Evolutionary conservation across 352 stramenopile genomes (phyloP).

Genomic region (Pythium guiyangense): DNA sequence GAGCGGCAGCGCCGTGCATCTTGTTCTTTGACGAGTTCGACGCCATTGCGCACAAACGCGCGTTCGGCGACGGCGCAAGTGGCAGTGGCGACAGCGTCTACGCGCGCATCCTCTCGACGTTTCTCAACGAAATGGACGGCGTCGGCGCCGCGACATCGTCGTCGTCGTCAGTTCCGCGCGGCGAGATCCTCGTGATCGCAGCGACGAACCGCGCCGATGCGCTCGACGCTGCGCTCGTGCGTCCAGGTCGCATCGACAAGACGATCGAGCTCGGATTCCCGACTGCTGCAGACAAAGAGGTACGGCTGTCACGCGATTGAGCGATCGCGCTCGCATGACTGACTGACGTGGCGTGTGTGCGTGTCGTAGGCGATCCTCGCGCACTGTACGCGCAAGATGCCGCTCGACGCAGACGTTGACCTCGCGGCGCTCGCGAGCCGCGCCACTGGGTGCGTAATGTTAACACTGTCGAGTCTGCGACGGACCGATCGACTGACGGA

Average conservation of each 20-base stretch:
- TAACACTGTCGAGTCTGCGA: background rate
- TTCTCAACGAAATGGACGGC: constrained; percentile 85
- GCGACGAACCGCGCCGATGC: constrained; percentile 70
- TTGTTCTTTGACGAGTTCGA: constrained; percentile 88
- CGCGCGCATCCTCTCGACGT: constrained; percentile 74
- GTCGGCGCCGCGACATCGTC: constrained; percentile 35
- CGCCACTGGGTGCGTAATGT: constrained; percentile 31
- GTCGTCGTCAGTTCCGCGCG: constrained; percentile 15
- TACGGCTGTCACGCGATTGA: background rate
- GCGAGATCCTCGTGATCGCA: constrained; percentile 62
- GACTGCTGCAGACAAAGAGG: constrained; percentile 30
- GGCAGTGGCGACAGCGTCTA: constrained; percentile 57
- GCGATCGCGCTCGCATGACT: too few relatives aligned
- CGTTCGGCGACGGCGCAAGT: constrained; percentile 37
- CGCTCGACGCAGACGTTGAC: constrained; percentile 50
- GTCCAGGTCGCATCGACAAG: constrained; percentile 80
- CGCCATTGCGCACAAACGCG: constrained; percentile 70
- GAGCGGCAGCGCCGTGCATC: constrained; percentile 66
- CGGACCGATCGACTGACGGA: too few relatives aligned
- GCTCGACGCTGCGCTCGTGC: constrained; percentile 68
- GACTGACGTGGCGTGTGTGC: background rate
- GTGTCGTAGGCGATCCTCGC: constrained; percentile 50
- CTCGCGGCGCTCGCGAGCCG: constrained; percentile 33
- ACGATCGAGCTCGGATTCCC: constrained; percentile 53
- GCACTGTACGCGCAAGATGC: constrained; percentile 68